Evolutionary conservation across 352 stramenopile genomes (phyloP).

Genomic region (Peronosclerospora sorghi): DNA sequence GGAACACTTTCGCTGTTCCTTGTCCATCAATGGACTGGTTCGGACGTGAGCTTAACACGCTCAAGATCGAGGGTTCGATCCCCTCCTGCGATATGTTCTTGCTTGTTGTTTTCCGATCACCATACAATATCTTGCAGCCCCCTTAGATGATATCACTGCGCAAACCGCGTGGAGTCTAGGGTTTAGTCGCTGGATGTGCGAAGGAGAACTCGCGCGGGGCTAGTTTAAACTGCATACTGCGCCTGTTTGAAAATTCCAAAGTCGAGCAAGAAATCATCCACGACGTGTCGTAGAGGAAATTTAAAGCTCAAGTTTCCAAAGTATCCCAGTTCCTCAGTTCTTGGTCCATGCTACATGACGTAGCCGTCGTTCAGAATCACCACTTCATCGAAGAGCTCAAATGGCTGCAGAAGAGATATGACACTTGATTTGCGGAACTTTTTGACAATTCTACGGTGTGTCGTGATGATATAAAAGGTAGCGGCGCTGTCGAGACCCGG

Average conservation of each 20-base stretch:
- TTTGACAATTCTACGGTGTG: slow-evolving; percentile 12
- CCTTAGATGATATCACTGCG: too few relatives aligned
- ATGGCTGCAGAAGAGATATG: slow-evolving; percentile 13
- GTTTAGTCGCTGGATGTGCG: slow-evolving; percentile 4
- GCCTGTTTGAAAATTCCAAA: slow-evolving; percentile 29
- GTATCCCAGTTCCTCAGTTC: slow-evolving; percentile 1
- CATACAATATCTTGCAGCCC: too few relatives aligned
- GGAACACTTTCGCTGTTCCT: too few relatives aligned
- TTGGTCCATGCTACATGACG: slow-evolving; percentile 6
- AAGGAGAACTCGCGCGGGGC: not conserved
- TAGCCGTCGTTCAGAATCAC: slow-evolving; percentile 8
- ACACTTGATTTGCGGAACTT: slow-evolving; percentile 13
- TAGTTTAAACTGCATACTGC: slow-evolving; percentile 14
- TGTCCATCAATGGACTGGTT: too few relatives aligned
- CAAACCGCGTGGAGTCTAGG: too few relatives aligned
- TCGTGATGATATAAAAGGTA: slow-evolving; percentile 10
- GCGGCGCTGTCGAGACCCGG: slow-evolving; percentile 9
- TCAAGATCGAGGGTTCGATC: too few relatives aligned
- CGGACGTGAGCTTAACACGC: too few relatives aligned
- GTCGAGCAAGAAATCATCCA: slow-evolving; percentile 43
- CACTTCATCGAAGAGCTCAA: slow-evolving; percentile 15
- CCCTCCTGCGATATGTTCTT: too few relatives aligned
- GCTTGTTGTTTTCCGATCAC: too few relatives aligned
- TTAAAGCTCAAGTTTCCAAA: slow-evolving; percentile 10
- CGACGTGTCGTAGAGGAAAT: slow-evolving; percentile 20